Conservation (phyloP, 2,329 filamentous ascomycete species). For the Aspergillus sp. region DNA sequence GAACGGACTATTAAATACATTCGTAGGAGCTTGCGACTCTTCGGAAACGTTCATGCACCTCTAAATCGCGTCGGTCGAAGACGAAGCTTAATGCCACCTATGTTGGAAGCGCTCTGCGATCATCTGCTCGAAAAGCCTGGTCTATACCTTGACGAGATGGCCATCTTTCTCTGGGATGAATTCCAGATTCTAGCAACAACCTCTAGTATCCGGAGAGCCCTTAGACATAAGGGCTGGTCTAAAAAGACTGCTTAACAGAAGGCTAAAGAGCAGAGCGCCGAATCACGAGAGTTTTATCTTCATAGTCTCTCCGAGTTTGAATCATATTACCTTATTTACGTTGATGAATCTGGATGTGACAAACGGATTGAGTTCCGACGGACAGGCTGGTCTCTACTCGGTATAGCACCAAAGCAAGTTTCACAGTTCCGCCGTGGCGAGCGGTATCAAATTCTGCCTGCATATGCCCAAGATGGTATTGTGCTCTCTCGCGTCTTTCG, state of each 20-base stretch:
- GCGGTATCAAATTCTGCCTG: constrained; percentile 22
- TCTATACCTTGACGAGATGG: constrained; percentile 23
- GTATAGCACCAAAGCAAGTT: constrained; percentile 13
- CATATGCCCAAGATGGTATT: constrained; percentile 23
- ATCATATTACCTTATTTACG: neutral
- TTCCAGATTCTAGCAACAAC: constrained; percentile 12
- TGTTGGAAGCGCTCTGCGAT: constrained; percentile 22
- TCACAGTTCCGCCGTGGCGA: constrained; percentile 13
- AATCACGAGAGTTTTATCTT: neutral
- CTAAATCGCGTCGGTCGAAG: constrained; percentile 3
- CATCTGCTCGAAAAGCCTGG: constrained; percentile 21
- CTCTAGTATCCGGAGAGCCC: constrained; percentile 15
- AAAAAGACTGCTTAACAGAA: constrained; percentile 4
- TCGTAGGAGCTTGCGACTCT: constrained; percentile 1
- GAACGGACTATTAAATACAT: constrained; percentile 1
- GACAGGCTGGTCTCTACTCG: constrained; percentile 20
- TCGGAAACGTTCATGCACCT: constrained; percentile 1
- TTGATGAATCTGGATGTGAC: constrained; percentile 10
- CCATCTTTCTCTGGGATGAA: constrained; percentile 17
- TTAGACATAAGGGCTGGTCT: constrained; percentile 17
- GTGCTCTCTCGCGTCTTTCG: constrained; percentile 19
- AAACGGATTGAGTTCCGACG: constrained; percentile 9
- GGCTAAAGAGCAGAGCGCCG: neutral
- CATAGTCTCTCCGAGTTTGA: neutral
- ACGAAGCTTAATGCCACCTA: constrained; percentile 15